Evolutionary conservation across 306 rosid species (phyloP).

Genomic region (Rosa multiflora): DNA sequence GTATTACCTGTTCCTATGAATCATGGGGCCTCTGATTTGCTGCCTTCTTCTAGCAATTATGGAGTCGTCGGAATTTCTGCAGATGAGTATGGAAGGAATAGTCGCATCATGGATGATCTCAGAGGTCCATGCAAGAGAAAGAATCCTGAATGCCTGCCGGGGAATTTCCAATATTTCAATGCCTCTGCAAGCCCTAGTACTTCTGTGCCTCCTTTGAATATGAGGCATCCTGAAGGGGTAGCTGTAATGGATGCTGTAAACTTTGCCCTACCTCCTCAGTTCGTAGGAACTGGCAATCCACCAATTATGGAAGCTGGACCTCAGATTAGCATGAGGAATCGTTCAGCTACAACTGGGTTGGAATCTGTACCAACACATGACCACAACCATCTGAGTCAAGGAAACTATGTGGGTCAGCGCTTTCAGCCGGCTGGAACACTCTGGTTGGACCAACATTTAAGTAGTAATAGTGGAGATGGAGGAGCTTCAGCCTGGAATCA

Average conservation of each 20-base stretch:
- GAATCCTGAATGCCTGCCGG: slow-evolving; percentile 58
- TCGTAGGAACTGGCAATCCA: slow-evolving; percentile 40
- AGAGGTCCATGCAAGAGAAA: slow-evolving; percentile 87
- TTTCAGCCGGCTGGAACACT: slow-evolving; percentile 67
- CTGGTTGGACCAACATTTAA: slow-evolving; percentile 78
- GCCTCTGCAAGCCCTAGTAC: slow-evolving; percentile 57
- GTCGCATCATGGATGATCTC: slow-evolving; percentile 58
- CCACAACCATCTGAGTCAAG: slow-evolving; percentile 60
- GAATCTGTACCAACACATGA: slow-evolving; percentile 58
- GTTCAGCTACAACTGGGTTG: slow-evolving; percentile 45
- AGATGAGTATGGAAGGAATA: slow-evolving; percentile 60
- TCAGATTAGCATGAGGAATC: slow-evolving; percentile 48
- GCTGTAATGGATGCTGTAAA: slow-evolving; percentile 58
- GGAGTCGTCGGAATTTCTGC: slow-evolving; percentile 52
- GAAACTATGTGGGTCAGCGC: slow-evolving; percentile 73
- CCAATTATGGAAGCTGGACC: slow-evolving; percentile 61
- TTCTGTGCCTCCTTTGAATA: slow-evolving; percentile 53
- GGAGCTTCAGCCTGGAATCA: slow-evolving; percentile 70
- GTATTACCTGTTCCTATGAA: slow-evolving; percentile 57
- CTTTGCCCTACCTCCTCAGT: slow-evolving; percentile 49
- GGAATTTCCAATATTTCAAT: slow-evolving; percentile 58
- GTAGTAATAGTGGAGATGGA: slow-evolving; percentile 49
- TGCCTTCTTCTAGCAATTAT: slow-evolving; percentile 59
- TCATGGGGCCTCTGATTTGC: slow-evolving; percentile 55
- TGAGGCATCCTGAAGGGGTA: slow-evolving; percentile 64